These are phyloP conservation scores for Oemleria cerasiformis DNA, from an alignment of 306 rosid species.

Conservation along the genomic window DNA sequence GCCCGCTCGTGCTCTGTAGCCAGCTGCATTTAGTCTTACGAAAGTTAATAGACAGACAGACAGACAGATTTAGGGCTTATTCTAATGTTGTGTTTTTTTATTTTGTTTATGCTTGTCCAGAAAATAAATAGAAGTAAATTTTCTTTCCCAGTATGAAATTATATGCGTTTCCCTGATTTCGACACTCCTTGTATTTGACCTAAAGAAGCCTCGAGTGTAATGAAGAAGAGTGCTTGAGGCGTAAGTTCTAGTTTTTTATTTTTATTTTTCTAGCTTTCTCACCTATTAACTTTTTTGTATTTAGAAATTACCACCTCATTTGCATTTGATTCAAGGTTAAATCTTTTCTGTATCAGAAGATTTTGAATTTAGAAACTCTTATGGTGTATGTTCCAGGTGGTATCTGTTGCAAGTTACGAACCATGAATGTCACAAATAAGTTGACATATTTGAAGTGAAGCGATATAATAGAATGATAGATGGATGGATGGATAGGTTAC, in stretches of 20 bases:
- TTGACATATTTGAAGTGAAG: too few relatives aligned
- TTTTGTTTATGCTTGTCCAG: constrained; percentile 27
- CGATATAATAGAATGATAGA: too few relatives aligned
- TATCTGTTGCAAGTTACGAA: not conserved
- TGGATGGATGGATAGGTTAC: too few relatives aligned
- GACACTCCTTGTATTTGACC: constrained; percentile 2
- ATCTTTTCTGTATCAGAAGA: too few relatives aligned
- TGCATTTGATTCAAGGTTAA: not conserved
- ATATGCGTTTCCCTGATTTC: constrained; percentile 9
- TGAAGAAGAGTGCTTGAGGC: not conserved
- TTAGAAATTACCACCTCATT: not conserved
- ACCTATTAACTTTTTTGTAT: not conserved
- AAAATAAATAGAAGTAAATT: constrained; percentile 35
- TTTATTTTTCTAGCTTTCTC: not conserved
- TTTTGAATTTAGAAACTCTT: too few relatives aligned
- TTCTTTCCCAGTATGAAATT: constrained; percentile 18
- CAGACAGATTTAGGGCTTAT: constrained; percentile 21
- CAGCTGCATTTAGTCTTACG: constrained; percentile 3
- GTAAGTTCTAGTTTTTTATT: not conserved
- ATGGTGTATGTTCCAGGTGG: not conserved
- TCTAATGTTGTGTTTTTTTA: constrained; percentile 11
- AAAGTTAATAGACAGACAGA: too few relatives aligned
- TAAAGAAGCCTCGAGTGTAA: not conserved
- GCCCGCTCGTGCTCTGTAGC: constrained; percentile 39
- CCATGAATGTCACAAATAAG: too few relatives aligned